phyloP scores from a whole-genome alignment of 139 green algal genomes.

The Diplosphaera chodatii region DNA sequence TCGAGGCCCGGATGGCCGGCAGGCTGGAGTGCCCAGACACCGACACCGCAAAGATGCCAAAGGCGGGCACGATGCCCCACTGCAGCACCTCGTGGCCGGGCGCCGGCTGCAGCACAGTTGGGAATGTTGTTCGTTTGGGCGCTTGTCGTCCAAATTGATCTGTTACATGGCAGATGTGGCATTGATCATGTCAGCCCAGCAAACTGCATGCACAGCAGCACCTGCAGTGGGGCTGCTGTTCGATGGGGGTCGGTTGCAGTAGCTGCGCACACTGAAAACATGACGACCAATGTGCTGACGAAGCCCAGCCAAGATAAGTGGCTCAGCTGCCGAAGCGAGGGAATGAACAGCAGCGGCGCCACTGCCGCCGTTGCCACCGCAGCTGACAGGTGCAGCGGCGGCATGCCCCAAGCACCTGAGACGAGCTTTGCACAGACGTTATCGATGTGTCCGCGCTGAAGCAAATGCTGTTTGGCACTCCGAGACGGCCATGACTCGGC shows the following conservation, averaged over 20 bases:
- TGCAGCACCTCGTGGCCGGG: constrained; percentile 4
- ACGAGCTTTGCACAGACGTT: too few species aligned
- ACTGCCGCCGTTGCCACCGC: constrained; percentile 12
- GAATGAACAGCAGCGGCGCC: constrained; percentile 25
- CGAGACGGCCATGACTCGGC: too few species aligned
- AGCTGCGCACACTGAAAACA: neutral
- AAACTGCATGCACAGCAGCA: too few species aligned
- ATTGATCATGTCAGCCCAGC: too few species aligned
- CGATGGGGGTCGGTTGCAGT: neutral
- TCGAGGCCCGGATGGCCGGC: constrained; percentile 36
- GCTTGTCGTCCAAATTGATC: too few species aligned
- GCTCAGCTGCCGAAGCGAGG: constrained; percentile 24
- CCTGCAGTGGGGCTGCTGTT: neutral
- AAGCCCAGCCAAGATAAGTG: constrained; percentile 23
- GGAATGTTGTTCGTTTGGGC: too few species aligned
- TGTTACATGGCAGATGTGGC: too few species aligned
- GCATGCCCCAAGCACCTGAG: constrained; percentile 11
- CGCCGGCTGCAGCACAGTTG: constrained; percentile 10
- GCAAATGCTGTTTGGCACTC: too few species aligned
- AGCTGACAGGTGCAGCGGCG: constrained; percentile 10
- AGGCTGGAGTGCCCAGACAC: constrained; percentile 46
- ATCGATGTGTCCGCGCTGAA: too few species aligned
- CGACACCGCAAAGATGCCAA: constrained; percentile 50
- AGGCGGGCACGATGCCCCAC: constrained; percentile 21
- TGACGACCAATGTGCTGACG: constrained; percentile 22